Base-by-base conservation (phyloP, 768 basidiomycete species). In the Leccinum boreale region DNA sequence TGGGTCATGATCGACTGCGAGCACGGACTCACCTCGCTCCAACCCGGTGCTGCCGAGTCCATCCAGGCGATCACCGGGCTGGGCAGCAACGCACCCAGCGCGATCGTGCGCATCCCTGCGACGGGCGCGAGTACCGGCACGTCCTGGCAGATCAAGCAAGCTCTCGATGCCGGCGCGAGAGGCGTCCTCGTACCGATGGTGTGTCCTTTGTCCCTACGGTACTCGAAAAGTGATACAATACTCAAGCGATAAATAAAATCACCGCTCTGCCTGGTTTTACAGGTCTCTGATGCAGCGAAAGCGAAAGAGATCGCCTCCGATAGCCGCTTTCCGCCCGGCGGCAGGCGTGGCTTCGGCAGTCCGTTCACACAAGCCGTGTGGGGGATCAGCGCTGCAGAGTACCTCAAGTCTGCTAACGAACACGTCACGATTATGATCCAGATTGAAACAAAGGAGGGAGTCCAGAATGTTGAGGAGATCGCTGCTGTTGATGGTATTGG, bases 151-250 rank as follows among this genome's bases (percentile, higher is more conserved):
- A 86, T 89, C 71, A 89, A 89, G 72, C 77, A 84, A 58, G 86
- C 82, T 1, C 77, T 89, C 29, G 87, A 89, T 64, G 82, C 83
- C 0, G 87, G 87, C 5, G 87, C 86, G 17, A 75, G 77, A 26
- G 86, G 87, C 0, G 72, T 88, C 5, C 63, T 90, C 44, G 82
- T 87, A 0, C 87, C 87, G 4, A 85, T 89, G 85, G 85, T 88
- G 62, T 36, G 74, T 61, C 35, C 15, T 2, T 11, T 6, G 33
- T 52, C 42, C 17, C 44, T 42, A 12, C 23, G 2, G 9, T 21
- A 4, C 23, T 17, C 10, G 21, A 26, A 17, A 11, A 4, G 36
- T 26, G n/a, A 14, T 7, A 3, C 8, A 6, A 26, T 19, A 9
- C 50, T 49, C n/a, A 47, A 35, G 17, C 9, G 19, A 19, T 26